Percentiles rank a stretch among this genome's conserved stretches.
Conservation (phyloP, 768 basidiomycete genomes). For the Hirschioporus abietinus region DNA sequence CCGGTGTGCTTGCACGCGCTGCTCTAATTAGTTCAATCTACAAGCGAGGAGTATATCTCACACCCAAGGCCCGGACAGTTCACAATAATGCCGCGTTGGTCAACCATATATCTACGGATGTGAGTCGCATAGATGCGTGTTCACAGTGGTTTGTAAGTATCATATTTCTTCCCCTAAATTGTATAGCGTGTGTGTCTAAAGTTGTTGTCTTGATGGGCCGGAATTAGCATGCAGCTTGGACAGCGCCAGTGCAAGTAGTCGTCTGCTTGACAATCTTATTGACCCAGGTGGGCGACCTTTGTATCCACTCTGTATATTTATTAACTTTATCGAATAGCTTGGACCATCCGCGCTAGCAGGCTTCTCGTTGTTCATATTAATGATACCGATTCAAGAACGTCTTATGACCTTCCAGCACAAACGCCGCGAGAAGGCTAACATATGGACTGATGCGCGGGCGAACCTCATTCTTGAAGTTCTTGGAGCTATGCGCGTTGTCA, state of each 20-base stretch:
- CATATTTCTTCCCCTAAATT: slow-evolving; percentile 2
- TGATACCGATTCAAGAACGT: slow-evolving; percentile 58
- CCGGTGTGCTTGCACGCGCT: slow-evolving; percentile 59
- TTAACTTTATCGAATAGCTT: slow-evolving; percentile 33
- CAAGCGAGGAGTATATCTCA: slow-evolving; percentile 59
- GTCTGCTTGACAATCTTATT: slow-evolving; percentile 58
- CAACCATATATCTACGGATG: slow-evolving; percentile 63
- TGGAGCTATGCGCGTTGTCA: slow-evolving; percentile 66
- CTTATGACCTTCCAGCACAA: slow-evolving; percentile 56
- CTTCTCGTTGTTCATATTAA: slow-evolving; percentile 57
- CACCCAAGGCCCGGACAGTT: slow-evolving; percentile 57
- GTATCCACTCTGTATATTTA: slow-evolving; percentile 2
- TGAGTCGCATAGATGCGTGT: slow-evolving; percentile 53
- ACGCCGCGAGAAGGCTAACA: slow-evolving; percentile 49
- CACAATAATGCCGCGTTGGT: slow-evolving; percentile 57
- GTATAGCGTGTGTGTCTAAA: background rate
- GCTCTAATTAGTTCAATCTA: slow-evolving; percentile 69
- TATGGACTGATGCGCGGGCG: slow-evolving; percentile 57
- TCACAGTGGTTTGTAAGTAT: slow-evolving; percentile 69
- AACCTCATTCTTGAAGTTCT: slow-evolving; percentile 63
- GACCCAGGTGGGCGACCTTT: slow-evolving; percentile 38
- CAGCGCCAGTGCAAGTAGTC: slow-evolving; percentile 59
- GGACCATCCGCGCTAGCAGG: slow-evolving; percentile 69
- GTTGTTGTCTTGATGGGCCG: background rate
- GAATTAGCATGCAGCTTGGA: slow-evolving; percentile 41